Evolutionary conservation across 495 filamentous ascomycete species (phyloP).

Genomic region (Melanomma pulvis-pyrius): DNA sequence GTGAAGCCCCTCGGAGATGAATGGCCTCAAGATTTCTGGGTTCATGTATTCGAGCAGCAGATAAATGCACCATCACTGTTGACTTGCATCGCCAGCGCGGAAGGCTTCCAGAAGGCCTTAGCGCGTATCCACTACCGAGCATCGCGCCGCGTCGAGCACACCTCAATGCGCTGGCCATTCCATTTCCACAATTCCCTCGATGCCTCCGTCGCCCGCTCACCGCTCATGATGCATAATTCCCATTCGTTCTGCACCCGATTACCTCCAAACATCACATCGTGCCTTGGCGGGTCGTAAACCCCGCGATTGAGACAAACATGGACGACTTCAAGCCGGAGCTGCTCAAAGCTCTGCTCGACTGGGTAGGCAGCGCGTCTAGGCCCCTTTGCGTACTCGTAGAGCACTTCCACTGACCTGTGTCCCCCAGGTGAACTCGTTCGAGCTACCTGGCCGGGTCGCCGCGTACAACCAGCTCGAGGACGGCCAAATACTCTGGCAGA

Average conservation of each 20-base stretch:
- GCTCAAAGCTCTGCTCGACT: constrained; percentile 58
- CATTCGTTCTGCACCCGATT: constrained; percentile 17
- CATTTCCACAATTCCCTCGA: constrained; percentile 6
- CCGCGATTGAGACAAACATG: constrained; percentile 18
- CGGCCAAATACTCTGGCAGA: constrained; percentile 71
- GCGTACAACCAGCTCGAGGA: constrained; percentile 67
- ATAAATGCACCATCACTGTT: neutral
- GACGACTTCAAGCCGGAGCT: constrained; percentile 41
- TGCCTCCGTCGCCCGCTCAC: constrained; percentile 16
- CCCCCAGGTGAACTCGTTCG: constrained; percentile 38
- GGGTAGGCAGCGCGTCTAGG: constrained; percentile 43
- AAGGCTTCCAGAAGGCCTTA: constrained; percentile 22
- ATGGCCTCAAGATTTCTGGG: neutral
- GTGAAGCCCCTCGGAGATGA: neutral
- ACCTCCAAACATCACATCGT: constrained; percentile 6
- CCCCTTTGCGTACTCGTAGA: neutral
- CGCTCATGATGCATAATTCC: constrained; percentile 32
- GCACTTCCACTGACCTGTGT: neutral
- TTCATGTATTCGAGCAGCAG: too few relatives aligned
- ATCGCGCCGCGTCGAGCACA: constrained; percentile 20
- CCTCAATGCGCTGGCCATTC: constrained; percentile 2
- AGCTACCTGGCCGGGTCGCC: constrained; percentile 26
- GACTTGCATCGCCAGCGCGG: neutral
- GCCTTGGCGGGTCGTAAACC: constrained; percentile 17
- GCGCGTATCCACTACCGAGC: constrained; percentile 18